Evolutionary conservation across 805 yeast genomes (phyloP).

Genomic region (Myxozyma vanderwaltii): DNA sequence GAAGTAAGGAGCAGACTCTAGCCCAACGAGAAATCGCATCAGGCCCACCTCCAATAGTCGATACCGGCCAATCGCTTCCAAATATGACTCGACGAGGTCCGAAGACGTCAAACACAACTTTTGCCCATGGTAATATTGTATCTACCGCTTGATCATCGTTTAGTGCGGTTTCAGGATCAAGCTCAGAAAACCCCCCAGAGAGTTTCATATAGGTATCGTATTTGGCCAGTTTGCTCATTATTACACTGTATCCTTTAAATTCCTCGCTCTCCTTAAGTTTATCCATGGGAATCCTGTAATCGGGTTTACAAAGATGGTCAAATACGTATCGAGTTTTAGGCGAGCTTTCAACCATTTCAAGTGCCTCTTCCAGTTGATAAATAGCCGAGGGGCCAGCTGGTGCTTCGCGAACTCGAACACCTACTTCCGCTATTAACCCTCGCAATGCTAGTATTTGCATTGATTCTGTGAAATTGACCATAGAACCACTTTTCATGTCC

Average conservation of each 20-base stretch:
- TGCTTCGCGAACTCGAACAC: slow-evolving; percentile 45
- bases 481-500: slow-evolving; percentile 45
- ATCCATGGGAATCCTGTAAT: slow-evolving; percentile 33
- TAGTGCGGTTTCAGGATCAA: slow-evolving; percentile 30
- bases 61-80: slow-evolving; percentile 54
- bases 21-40: slow-evolving; percentile 34
- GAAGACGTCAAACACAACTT: slow-evolving; percentile 40
- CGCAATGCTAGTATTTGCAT: slow-evolving; percentile 44
- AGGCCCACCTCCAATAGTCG: slow-evolving; percentile 36
- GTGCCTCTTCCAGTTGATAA: slow-evolving; percentile 48
- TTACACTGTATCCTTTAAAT: slow-evolving; percentile 11
- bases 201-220: slow-evolving; percentile 44
- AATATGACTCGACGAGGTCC: slow-evolving; percentile 44
- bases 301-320: slow-evolving; percentile 51
- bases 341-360: slow-evolving; percentile 39
- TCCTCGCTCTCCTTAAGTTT: background rate
- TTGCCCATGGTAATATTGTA: slow-evolving; percentile 9
- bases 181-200: slow-evolving; percentile 49
- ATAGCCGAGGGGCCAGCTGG: slow-evolving; percentile 39
- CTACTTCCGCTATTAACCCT: slow-evolving; percentile 47
- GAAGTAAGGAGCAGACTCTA: background rate
- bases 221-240: slow-evolving; percentile 10
- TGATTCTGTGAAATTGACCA: slow-evolving; percentile 40
- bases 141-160: background rate
- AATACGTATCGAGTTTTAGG: slow-evolving; percentile 43